A percentile compares a stretch with the other conserved stretches of the same genome.
Evolutionary conservation across 257 asterid genomes (phyloP).

Genomic region (Henckelia pumila): DNA sequence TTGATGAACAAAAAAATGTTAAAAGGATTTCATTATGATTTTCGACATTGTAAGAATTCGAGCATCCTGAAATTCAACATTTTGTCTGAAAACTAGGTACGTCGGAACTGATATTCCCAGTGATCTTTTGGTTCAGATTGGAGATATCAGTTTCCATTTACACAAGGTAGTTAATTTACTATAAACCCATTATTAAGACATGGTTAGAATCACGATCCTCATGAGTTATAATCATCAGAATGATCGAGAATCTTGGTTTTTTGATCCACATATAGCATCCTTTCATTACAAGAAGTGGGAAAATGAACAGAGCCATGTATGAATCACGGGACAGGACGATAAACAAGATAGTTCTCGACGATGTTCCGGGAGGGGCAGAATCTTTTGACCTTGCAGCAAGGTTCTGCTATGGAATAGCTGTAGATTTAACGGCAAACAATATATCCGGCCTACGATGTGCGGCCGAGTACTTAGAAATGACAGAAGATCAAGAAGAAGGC

Average conservation of each 20-base stretch:
- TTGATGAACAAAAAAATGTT: no score
- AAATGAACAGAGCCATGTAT: conserved; percentile 68
- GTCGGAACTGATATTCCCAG: conserved; percentile 89
- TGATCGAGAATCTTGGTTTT: conserved; percentile 16
- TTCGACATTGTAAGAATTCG: background rate
- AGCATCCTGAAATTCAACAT: background rate
- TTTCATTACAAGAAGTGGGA: conserved; percentile 84
- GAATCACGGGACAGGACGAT: conserved; percentile 56
- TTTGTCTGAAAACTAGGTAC: conserved; percentile 47
- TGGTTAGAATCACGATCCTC: background rate
- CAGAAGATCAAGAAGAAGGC: conserved; percentile 95
- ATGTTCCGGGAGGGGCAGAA: conserved; percentile 84
- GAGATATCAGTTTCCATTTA: conserved; percentile 71
- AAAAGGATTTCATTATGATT: background rate
- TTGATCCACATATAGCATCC: conserved; percentile 62
- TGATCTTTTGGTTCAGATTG: conserved; percentile 75
- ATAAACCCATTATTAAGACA: no score
- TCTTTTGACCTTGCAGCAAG: conserved; percentile 89
- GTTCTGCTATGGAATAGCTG: conserved; percentile 89
- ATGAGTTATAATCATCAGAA: conserved; percentile 5
- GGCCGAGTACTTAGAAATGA: conserved; percentile 93
- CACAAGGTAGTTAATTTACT: conserved; percentile 92
- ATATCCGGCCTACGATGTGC: conserved; percentile 94
- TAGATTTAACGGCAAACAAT: conserved; percentile 70
- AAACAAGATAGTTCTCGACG: conserved; percentile 51